Percentiles rank a stretch among this genome's conserved stretches.
Conservation (phyloP, 2,329 filamentous ascomycete genomes). For the Fusarium abutilonis region DNA sequence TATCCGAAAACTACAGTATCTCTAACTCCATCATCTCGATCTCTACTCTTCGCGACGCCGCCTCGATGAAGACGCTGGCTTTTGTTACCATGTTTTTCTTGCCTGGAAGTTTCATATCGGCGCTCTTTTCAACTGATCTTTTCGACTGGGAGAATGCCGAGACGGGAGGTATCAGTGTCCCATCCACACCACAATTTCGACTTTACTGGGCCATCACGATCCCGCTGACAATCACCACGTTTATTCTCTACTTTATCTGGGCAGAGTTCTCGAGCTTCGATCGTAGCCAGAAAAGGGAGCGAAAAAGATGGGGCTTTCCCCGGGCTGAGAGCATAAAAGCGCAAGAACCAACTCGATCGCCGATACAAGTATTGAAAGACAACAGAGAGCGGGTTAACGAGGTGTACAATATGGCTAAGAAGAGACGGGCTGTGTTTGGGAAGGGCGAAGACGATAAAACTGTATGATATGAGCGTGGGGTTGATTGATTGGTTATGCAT, state of each 20-base stretch:
- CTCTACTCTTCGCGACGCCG: conserved; percentile 53
- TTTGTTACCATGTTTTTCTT: conserved; percentile 57
- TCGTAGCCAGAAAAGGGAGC: conserved; percentile 25
- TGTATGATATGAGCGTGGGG: neutral
- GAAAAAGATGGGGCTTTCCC: conserved; percentile 28
- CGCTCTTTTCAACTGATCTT: conserved; percentile 52
- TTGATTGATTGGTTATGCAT: conserved; percentile 2
- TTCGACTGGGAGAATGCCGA: conserved; percentile 49
- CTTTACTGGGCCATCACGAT: conserved; percentile 56
- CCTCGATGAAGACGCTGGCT: conserved; percentile 56
- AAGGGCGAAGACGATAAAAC: conserved; percentile 16
- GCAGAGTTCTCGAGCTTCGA: conserved; percentile 47
- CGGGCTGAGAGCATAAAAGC: conserved; percentile 30
- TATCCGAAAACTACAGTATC: conserved; percentile 51
- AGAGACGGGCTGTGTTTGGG: conserved; percentile 19
- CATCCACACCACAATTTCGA: conserved; percentile 49
- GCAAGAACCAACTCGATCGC: conserved; percentile 17
- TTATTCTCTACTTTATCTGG: conserved; percentile 50
- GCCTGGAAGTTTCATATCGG: conserved; percentile 55
- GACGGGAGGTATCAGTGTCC: conserved; percentile 45
- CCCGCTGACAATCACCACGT: conserved; percentile 51
- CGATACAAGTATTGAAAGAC: conserved; percentile 29
- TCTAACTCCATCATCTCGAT: conserved; percentile 51
- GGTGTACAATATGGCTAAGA: conserved; percentile 22
- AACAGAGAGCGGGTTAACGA: conserved; percentile 24